Conservation (phyloP, 495 filamentous ascomycete genomes). For the Xylaria venustula region DNA sequence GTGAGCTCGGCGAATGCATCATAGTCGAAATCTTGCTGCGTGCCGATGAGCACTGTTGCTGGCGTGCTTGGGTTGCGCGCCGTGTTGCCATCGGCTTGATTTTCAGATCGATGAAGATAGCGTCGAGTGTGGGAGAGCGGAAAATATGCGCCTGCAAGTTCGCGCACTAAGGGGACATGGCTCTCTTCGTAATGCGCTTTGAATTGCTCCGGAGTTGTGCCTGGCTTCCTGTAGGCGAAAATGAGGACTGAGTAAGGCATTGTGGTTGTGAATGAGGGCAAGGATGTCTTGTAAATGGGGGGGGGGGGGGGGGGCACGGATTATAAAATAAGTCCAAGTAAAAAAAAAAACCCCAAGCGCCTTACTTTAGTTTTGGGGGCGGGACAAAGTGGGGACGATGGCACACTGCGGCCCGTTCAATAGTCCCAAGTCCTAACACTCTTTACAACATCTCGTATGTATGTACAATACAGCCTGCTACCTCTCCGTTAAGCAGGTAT, state of each 20-base stretch:
- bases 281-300: too few species aligned
- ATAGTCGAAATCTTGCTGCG: neutral
- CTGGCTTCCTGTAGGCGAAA: conserved; percentile 1
- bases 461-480: too few species aligned
- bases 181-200: neutral
- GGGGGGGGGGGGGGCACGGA: too few species aligned
- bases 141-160: neutral
- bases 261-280: too few species aligned
- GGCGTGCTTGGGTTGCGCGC: conserved; percentile 6
- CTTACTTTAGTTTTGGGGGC: too few species aligned
- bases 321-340: too few species aligned
- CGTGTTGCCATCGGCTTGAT: neutral
- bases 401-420: too few species aligned
- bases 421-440: too few species aligned
- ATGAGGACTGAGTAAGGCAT: conserved; percentile 5
- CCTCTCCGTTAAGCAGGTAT: too few species aligned
- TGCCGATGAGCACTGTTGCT: neutral
- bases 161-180: conserved; percentile 1
- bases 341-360: too few species aligned
- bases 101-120: conserved; percentile 3
- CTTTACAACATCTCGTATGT: too few species aligned
- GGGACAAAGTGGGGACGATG: too few species aligned
- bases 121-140: conserved; percentile 3
- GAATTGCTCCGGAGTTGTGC: conserved; percentile 4
- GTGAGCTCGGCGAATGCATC: conserved; percentile 4